Base-by-base conservation (phyloP, 345 rosid genomes). In the Euclidium syriacum region DNA sequence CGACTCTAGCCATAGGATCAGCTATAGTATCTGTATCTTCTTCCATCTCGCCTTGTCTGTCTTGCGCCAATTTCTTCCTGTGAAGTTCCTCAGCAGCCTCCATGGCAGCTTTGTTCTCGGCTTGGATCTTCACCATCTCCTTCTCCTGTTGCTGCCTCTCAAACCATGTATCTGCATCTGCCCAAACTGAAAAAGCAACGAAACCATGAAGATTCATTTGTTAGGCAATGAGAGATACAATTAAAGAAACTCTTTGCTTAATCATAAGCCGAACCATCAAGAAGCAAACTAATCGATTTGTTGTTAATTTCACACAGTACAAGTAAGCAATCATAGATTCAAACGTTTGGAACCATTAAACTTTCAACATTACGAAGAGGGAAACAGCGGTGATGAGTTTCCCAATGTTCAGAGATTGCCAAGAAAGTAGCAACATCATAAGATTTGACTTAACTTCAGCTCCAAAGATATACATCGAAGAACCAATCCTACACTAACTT, bases 101-200 rank as follows among this genome's bases (percentile, higher is more conserved):
- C 96, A 92, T 77, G 3, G 85, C 91, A 10, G 87, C 92, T 62
- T 62, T 75, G 76, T 88, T 86, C 81, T 94, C 97, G 0, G 90
- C 97, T 67, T 94, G 90, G 2, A 86, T 64, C 18, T 79, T 80
- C 48, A 76, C 74, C 85, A 90, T 84, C 50, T 94, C 99, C 79
- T 90, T 86, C 47, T 90, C 91, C 73, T 94, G 96, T 58, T 80
- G 94, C 76, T 90, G 97, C 70, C 97, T 54, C 72, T 94, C 97
- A 33, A 90, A 90, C 99, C 99, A 94, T 9, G 99, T 94, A 52
- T 94, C 99, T 35, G 97, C 99, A 62, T 90, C 99, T 42, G 95
- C 97, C 97, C 99, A 94, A 48, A 90, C 99, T 94, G 91, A 34
- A 58, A n/a, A 17, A 18, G 4, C 22, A 59, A 60, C 38, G 16